Evolutionary conservation across 208 protist genomes (phyloP).

Genomic region (Leishmania amazonensis): DNA sequence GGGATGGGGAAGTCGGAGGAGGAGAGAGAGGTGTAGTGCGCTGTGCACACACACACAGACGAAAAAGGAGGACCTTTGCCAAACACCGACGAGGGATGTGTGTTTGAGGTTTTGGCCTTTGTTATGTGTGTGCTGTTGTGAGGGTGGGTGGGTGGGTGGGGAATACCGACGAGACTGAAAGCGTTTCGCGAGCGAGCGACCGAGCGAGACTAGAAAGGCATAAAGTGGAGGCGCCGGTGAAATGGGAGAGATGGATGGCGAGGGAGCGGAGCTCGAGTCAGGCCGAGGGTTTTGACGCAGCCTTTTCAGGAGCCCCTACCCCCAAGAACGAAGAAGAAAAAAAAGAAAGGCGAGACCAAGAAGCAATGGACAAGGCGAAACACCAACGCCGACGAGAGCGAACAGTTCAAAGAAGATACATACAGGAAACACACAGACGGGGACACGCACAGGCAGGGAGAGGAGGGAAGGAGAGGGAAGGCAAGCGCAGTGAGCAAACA

Average conservation of each 20-base stretch:
- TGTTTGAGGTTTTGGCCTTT: not conserved
- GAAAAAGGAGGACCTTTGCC: not conserved
- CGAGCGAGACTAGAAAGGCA: not conserved
- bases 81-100: not conserved
- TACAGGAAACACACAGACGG: not conserved
- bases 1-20: not conserved
- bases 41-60: not conserved
- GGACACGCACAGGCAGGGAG: not conserved
- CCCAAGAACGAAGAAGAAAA: not conserved
- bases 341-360: not conserved
- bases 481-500: not conserved
- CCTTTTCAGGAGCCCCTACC: not conserved
- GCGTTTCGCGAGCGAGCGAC: not conserved
- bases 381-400: not conserved
- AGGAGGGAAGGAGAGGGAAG: not conserved
- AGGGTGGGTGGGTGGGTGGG: not conserved
- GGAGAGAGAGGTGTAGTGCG: not conserved
- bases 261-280: not conserved
- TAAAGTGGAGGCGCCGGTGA: not conserved
- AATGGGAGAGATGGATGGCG: not conserved
- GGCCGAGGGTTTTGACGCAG: not conserved
- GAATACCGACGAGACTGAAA: not conserved
- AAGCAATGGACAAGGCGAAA: not conserved
- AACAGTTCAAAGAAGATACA: not conserved
- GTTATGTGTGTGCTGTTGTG: not conserved